phyloP scores from a whole-genome alignment of 1,284 basidiomycete genomes.

The Microbotryum intermedium region DNA sequence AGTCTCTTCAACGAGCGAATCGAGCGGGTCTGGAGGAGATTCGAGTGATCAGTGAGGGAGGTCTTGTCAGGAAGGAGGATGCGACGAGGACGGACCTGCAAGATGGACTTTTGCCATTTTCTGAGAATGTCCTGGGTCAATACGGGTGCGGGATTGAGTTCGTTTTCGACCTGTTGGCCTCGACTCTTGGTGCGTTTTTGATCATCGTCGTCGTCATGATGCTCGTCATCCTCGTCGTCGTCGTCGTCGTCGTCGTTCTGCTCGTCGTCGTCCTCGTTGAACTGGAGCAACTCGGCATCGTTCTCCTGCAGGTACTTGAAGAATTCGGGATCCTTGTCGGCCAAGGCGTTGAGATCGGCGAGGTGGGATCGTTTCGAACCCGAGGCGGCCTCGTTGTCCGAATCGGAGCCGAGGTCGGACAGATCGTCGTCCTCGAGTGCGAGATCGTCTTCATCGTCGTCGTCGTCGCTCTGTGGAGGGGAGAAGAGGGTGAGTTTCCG shows the following conservation, averaged over 20 bases:
- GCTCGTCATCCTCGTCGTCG: conserved; percentile 30
- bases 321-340: conserved; percentile 95
- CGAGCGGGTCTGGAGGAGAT: conserved; percentile 59
- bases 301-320: conserved; percentile 97
- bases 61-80: background rate
- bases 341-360: conserved; percentile 76
- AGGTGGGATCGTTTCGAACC: conserved; percentile 46
- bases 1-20: conserved; percentile 75
- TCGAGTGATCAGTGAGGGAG: background rate
- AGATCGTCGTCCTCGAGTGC: conserved; percentile 29
- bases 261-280: conserved; percentile 43
- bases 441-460: conserved; percentile 3
- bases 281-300: conserved; percentile 78
- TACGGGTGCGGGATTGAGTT: conserved; percentile 44
- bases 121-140: conserved; percentile 67
- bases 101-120: conserved; percentile 81
- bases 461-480: conserved; percentile 20
- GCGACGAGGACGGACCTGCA: conserved; percentile 56
- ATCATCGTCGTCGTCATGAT: conserved; percentile 44
- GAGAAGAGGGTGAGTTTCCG: conserved; percentile 19
- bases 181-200: conserved; percentile 47
- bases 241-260: conserved; percentile 27
- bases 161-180: conserved; percentile 39
- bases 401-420: conserved; percentile 24
- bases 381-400: background rate